Evolutionary conservation across 2,329 filamentous ascomycete species (phyloP).

Genomic region (Cyclaneusma minus): DNA sequence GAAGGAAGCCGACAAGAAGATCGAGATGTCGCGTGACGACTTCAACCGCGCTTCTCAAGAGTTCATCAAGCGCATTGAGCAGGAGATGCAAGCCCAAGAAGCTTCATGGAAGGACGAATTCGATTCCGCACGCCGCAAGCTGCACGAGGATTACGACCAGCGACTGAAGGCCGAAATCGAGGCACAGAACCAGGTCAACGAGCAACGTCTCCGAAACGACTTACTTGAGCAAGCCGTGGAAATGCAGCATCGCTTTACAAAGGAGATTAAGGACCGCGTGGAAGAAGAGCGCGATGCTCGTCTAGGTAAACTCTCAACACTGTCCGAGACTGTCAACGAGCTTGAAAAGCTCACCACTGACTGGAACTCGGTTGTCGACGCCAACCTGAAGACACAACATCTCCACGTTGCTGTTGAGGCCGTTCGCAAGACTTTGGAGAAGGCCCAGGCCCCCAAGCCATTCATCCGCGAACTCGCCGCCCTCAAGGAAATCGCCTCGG

Average conservation of each 20-base stretch:
- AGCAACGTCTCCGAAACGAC: constrained; percentile 70
- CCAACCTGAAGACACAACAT: constrained; percentile 86
- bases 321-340: constrained; percentile 63
- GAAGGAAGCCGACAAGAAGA: constrained; percentile 54
- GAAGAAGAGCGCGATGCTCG: constrained; percentile 80
- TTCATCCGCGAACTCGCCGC: constrained; percentile 90
- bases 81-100: constrained; percentile 68
- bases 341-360: constrained; percentile 76
- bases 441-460: constrained; percentile 57
- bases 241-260: constrained; percentile 71
- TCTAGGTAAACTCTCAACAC: constrained; percentile 69
- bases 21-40: constrained; percentile 43
- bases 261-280: constrained; percentile 64
- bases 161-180: constrained; percentile 68
- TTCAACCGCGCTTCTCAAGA: constrained; percentile 81
- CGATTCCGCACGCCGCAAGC: constrained; percentile 67
- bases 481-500: constrained; percentile 76
- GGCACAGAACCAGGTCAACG: constrained; percentile 62
- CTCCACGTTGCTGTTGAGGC: constrained; percentile 92
- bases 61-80: constrained; percentile 76
- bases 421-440: constrained; percentile 69
- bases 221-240: constrained; percentile 82
- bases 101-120: constrained; percentile 76
- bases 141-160: constrained; percentile 64
- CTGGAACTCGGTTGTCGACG: constrained; percentile 83